Evolutionary conservation across 2,329 filamentous ascomycete genomes (phyloP), one percentile per base, ranked within the genome.

Genomic region (Lecanicillium sp.): DNA sequence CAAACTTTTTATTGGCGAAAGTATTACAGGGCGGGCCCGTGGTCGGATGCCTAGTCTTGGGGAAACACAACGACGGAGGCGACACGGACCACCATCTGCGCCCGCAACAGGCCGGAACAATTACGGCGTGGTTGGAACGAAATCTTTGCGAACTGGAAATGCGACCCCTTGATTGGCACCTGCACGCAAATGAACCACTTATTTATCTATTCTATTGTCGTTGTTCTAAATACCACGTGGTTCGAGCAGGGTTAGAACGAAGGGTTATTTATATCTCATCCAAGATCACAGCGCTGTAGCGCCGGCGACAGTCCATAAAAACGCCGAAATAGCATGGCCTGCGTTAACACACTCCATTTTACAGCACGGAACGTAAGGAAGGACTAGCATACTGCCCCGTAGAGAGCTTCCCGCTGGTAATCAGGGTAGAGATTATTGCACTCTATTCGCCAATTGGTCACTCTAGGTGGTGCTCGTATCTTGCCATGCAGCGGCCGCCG

Each of bases 61-160:
- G 22, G 22, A 25, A 25, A 25, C 22, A 25, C 29, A 41, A 33
- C 22, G 29, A 20, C 20, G 29, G 34, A 33, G 39, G 34, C 36
- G 34, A 28, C 39, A 41, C 39, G 39, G 39, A 37, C 39, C 39
- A 41, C 11, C 34, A 36, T 33, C 39, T 41, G 34, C 39, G 34
- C 39, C 39, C 39, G 39, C 39, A 41, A 33, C 28, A 19, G 27
- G 34, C 13, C 36, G 18, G 33, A 36, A 36, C 33, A 41, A 37
- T 34, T 25, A 11, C 11, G 22, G 11, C 11, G 22, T 25, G 22
- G 11, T 25, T 25, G 22, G 22, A 25, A 25, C 6, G 22, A 6
- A 6, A 7, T 6, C 22, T 11, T 25, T 11, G 11, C 22, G 7
- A 11, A 25, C 22, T 11, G 11, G 22, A 6, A 25, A 7, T 25